Conservation (phyloP, 2,329 filamentous ascomycete species). For the Plenodomus biglobosus region DNA sequence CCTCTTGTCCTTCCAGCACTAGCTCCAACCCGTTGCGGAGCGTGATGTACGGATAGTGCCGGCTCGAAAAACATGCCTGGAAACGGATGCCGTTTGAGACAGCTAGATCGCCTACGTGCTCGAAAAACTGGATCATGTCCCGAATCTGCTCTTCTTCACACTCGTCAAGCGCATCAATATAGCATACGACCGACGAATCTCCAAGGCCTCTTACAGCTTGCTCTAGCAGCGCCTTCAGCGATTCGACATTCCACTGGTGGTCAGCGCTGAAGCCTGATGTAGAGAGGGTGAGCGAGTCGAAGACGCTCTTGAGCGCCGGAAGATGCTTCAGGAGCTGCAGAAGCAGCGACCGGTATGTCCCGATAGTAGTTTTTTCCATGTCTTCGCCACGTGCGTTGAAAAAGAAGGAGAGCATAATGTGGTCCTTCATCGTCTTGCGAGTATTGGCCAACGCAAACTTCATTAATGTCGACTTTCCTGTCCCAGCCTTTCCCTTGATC, state of each 20-base stretch:
- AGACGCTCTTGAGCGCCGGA: constrained; percentile 11
- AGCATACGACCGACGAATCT: constrained; percentile 19
- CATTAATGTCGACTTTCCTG: constrained; percentile 50
- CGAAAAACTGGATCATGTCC: constrained; percentile 51
- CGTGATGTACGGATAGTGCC: constrained; percentile 52
- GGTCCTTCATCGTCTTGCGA: constrained; percentile 8
- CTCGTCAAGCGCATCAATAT: constrained; percentile 54
- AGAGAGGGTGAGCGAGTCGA: constrained; percentile 4
- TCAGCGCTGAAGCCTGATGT: constrained; percentile 1
- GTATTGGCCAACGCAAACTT: constrained; percentile 30
- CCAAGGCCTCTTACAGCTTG: constrained; percentile 16
- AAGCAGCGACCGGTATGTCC: constrained; percentile 29
- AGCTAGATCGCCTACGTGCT: constrained; percentile 40
- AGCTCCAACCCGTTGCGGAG: constrained; percentile 32
- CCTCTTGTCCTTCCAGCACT: constrained; percentile 41
- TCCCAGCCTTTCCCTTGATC: constrained; percentile 47
- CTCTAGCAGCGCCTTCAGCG: constrained; percentile 21
- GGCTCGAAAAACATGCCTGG: constrained; percentile 16
- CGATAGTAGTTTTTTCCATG: constrained; percentile 24
- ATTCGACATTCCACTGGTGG: constrained; percentile 14
- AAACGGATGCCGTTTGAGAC: constrained; percentile 18
- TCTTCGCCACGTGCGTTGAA: constrained; percentile 29
- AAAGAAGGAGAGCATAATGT: constrained; percentile 22
- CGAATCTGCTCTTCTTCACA: constrained; percentile 49
- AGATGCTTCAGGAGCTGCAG: constrained; percentile 24